phyloP scores from a whole-genome alignment of 1,139 yeast genomes.

The Candida dubliniensis region DNA sequence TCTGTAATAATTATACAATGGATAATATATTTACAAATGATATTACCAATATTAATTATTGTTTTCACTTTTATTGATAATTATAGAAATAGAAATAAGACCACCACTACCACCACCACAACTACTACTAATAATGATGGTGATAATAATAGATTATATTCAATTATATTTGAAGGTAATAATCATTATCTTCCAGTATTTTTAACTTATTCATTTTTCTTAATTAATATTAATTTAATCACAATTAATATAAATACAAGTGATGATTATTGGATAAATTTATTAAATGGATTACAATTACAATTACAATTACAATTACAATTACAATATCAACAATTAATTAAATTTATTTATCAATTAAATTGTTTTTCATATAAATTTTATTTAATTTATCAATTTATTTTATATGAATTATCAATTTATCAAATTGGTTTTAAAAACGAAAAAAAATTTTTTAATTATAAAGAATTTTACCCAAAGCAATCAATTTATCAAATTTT shows the following conservation, averaged over 20 bases:
- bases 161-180: conserved; percentile 11
- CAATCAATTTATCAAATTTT: too few species aligned
- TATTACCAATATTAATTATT: conserved; percentile 12
- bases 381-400: conserved; percentile 14
- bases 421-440: conserved; percentile 8
- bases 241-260: too few species aligned
- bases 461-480: conserved; percentile 7
- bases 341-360: conserved; percentile 4
- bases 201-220: conserved; percentile 14
- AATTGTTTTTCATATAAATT: conserved; percentile 11
- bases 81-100: too few species aligned
- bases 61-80: conserved; percentile 1
- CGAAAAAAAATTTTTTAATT: not conserved
- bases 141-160: not conserved
- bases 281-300: too few species aligned
- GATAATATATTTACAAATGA: conserved; percentile 12
- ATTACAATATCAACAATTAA: too few species aligned
- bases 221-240: conserved; percentile 7
- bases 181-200: conserved; percentile 15
- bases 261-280: too few species aligned
- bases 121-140: too few species aligned
- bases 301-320: too few species aligned
- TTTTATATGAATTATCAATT: conserved; percentile 21
- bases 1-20: not conserved
- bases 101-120: too few species aligned